Conservation (phyloP, 441 rosid species). For the Melastoma candidum region DNA sequence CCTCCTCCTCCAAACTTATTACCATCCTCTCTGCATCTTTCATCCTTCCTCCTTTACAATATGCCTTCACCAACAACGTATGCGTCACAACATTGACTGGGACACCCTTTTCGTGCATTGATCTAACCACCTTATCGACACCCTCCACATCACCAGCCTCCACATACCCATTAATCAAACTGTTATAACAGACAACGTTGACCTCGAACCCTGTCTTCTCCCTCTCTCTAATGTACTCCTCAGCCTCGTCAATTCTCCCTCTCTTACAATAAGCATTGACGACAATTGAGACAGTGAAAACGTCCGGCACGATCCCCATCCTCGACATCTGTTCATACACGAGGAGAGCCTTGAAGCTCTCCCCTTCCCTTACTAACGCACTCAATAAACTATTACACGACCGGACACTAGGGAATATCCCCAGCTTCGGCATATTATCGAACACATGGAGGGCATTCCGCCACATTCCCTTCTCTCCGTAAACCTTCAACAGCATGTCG, state of each 20-base stretch:
- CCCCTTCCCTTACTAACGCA: constrained; percentile 49
- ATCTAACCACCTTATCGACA: constrained; percentile 26
- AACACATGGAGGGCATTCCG: constrained; percentile 74
- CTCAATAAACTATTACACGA: constrained; percentile 72
- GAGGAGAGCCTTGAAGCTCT: constrained; percentile 34
- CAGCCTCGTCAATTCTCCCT: constrained; percentile 36
- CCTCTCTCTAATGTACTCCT: constrained; percentile 37
- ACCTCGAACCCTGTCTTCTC: constrained; percentile 44
- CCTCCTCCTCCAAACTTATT: constrained; percentile 28
- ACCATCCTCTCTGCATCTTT: constrained; percentile 60
- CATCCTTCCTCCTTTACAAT: constrained; percentile 40
- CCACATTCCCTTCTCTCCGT: constrained; percentile 45
- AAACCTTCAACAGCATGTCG: constrained; percentile 68
- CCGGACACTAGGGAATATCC: constrained; percentile 53
- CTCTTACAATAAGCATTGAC: constrained; percentile 66
- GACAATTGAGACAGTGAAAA: constrained; percentile 60
- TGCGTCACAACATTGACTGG: constrained; percentile 39
- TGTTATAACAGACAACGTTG: constrained; percentile 60
- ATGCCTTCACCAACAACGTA: constrained; percentile 54
- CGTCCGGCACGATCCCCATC: constrained; percentile 64
- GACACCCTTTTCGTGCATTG: constrained; percentile 50
- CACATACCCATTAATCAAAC: constrained; percentile 71
- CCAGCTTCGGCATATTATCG: constrained; percentile 65
- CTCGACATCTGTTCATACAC: constrained; percentile 61
- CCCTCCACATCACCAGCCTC: constrained; percentile 49